Conservation (phyloP, 1,139 yeast genomes). For the Zygoascus sp. region DNA sequence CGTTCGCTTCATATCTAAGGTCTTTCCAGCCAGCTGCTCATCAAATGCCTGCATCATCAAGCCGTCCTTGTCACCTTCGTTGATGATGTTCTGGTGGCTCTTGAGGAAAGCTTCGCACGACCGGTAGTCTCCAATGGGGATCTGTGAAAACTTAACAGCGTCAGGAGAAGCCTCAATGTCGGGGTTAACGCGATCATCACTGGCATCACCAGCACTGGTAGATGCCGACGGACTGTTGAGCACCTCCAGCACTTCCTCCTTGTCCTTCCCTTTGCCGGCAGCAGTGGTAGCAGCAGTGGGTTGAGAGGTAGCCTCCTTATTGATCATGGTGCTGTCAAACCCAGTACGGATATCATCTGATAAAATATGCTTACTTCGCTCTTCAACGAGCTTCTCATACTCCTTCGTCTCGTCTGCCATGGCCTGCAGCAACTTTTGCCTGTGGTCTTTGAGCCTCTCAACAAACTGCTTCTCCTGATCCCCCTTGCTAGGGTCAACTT, state of each 20-base stretch:
- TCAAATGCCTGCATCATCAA: conserved; percentile 92
- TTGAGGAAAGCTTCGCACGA: conserved; percentile 51
- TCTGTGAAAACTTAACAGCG: conserved; percentile 60
- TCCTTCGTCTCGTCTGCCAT: conserved; percentile 60
- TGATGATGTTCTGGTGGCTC: conserved; percentile 63
- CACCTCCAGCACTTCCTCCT: conserved; percentile 36
- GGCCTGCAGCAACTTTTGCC: conserved; percentile 34
- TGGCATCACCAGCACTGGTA: conserved; percentile 16
- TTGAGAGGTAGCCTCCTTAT: conserved; percentile 41
- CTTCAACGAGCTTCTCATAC: conserved; percentile 61
- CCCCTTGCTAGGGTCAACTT: conserved; percentile 38
- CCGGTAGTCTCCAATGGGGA: conserved; percentile 47
- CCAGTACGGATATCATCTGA: conserved; percentile 95
- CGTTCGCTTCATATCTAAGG: conserved; percentile 46
- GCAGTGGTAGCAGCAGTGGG: conserved; percentile 16
- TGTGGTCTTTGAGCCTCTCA: conserved; percentile 33
- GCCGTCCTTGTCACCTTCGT: conserved; percentile 86
- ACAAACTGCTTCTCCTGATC: conserved; percentile 24
- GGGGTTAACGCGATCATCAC: conserved; percentile 6
- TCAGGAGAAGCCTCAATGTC: conserved; percentile 45
- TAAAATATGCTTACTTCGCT: conserved; percentile 70
- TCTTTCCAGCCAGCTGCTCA: conserved; percentile 60
- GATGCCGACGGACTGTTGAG: conserved; percentile 26
- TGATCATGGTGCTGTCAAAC: conserved; percentile 78
- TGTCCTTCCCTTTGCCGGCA: conserved; percentile 10